A percentile compares a stretch with the other conserved stretches of the same genome.
These are phyloP conservation scores for Entrophospora sp. DNA, from an alignment of 192 early-diverging fungal species.

Conservation along the genomic window DNA sequence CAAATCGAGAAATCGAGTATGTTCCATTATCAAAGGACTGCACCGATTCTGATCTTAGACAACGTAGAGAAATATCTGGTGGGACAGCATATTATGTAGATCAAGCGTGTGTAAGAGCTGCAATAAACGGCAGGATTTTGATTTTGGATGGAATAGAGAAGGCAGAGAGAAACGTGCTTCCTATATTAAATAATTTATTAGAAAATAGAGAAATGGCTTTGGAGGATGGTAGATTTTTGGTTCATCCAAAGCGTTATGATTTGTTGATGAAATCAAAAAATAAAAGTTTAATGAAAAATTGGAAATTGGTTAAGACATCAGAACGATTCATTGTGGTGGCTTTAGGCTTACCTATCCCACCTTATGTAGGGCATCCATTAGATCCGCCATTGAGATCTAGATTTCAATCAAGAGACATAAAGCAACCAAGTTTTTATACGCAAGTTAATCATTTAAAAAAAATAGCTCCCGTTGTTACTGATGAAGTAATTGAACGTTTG, in stretches of 20 bases:
- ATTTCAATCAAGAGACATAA: conserved; percentile 64
- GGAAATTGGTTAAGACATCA: conserved; percentile 58
- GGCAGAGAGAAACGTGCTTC: conserved; percentile 76
- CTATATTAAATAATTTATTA: conserved; percentile 75
- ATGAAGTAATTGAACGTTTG: conserved; percentile 41
- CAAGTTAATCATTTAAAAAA: conserved; percentile 40
- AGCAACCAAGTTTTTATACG: conserved; percentile 41
- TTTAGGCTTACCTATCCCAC: conserved; percentile 63
- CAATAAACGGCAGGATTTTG: conserved; percentile 52
- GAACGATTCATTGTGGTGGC: conserved; percentile 67
- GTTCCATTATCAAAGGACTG: conserved; percentile 63
- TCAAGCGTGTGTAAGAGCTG: conserved; percentile 49
- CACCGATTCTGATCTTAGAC: conserved; percentile 73
- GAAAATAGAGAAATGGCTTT: conserved; percentile 81
- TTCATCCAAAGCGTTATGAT: conserved; percentile 62
- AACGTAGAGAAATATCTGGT: conserved; percentile 61
- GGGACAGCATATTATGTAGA: conserved; percentile 56
- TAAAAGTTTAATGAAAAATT: conserved; percentile 37
- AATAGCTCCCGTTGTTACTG: conserved; percentile 33
- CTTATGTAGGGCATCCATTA: conserved; percentile 57
- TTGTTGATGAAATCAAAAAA: conserved; percentile 42
- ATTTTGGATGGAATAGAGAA: conserved; percentile 67
- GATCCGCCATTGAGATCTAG: conserved; percentile 75
- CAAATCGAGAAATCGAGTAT: conserved; percentile 60
- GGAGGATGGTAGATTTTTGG: conserved; percentile 72